phyloP scores from a whole-genome alignment of 2,329 filamentous ascomycete species.

The Trichoderma endophyticum region DNA sequence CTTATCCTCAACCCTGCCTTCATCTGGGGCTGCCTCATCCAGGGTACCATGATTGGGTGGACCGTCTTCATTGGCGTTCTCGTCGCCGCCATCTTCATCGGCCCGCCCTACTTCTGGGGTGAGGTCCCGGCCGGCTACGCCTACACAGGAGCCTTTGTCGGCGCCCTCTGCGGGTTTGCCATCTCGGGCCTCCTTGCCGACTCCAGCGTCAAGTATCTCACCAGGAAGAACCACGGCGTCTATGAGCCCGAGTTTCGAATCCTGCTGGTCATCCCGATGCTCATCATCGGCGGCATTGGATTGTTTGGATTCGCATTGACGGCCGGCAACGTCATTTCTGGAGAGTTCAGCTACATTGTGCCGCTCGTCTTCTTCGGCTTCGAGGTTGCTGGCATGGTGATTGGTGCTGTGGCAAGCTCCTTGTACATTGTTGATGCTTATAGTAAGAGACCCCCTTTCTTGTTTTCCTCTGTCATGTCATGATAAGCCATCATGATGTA shows the following conservation, averaged over 20 bases:
- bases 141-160: constrained; percentile 82
- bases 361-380: constrained; percentile 80
- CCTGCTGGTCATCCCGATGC: constrained; percentile 75
- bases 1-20: constrained; percentile 83
- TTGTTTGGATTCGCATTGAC: constrained; percentile 83
- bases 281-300: constrained; percentile 73
- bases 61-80: constrained; percentile 88
- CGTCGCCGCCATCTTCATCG: constrained; percentile 76
- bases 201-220: constrained; percentile 66
- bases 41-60: constrained; percentile 91
- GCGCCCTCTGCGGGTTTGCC: constrained; percentile 72
- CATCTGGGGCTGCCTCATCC: constrained; percentile 73
- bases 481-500: neutral
- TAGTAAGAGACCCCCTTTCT: constrained; percentile 48
- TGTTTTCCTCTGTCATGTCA: neutral
- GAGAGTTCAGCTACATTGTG: constrained; percentile 65
- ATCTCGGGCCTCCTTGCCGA: constrained; percentile 75
- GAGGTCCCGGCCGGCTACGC: constrained; percentile 81
- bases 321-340: constrained; percentile 52
- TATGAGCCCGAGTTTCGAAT: constrained; percentile 93
- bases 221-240: constrained; percentile 70
- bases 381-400: constrained; percentile 85
- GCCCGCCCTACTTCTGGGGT: constrained; percentile 76
- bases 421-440: constrained; percentile 93
- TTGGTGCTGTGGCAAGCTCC: constrained; percentile 80